These are phyloP conservation scores for Yamadazyma phyllophila DNA, from an alignment of 805 yeast genomes.

Conservation along the genomic window DNA sequence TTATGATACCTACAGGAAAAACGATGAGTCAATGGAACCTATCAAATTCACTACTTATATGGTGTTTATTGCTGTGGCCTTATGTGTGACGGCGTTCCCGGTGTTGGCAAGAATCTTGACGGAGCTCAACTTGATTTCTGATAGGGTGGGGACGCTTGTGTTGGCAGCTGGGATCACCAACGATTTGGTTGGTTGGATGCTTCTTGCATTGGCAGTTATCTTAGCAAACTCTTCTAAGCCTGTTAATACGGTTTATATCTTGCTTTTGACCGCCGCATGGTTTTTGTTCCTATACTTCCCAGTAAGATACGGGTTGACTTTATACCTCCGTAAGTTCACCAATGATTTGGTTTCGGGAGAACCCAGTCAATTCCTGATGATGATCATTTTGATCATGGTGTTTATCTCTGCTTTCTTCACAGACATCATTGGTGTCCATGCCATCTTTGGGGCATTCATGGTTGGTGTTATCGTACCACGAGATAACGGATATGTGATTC, in stretches of 20 bases:
- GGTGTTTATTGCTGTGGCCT: conserved; percentile 80
- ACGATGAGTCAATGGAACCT: conserved; percentile 23
- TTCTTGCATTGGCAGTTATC: conserved; percentile 72
- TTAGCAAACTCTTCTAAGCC: conserved; percentile 72
- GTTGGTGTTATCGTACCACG: conserved; percentile 75
- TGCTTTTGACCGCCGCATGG: conserved; percentile 69
- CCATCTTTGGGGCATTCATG: conserved; percentile 82
- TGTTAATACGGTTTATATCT: conserved; percentile 65
- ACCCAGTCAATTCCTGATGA: conserved; percentile 61
- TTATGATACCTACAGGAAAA: conserved; percentile 51
- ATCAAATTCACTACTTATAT: conserved; percentile 68
- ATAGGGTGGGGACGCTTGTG: conserved; percentile 68
- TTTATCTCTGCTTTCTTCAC: conserved; percentile 74
- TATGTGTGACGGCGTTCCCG: conserved; percentile 84
- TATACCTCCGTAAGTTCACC: conserved; percentile 43
- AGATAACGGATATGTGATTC: conserved; percentile 69
- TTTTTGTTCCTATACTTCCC: conserved; percentile 59
- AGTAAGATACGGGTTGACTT: conserved; percentile 47
- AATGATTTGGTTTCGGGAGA: conserved; percentile 57
- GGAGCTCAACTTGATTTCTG: conserved; percentile 66
- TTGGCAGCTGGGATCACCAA: conserved; percentile 80
- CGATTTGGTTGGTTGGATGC: conserved; percentile 79
- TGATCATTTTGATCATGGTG: conserved; percentile 53
- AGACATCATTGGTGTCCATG: conserved; percentile 82
- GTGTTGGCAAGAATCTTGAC: conserved; percentile 77